Base-by-base conservation (phyloP, 2,329 filamentous ascomycete species). In the Blastomyces silverae region DNA sequence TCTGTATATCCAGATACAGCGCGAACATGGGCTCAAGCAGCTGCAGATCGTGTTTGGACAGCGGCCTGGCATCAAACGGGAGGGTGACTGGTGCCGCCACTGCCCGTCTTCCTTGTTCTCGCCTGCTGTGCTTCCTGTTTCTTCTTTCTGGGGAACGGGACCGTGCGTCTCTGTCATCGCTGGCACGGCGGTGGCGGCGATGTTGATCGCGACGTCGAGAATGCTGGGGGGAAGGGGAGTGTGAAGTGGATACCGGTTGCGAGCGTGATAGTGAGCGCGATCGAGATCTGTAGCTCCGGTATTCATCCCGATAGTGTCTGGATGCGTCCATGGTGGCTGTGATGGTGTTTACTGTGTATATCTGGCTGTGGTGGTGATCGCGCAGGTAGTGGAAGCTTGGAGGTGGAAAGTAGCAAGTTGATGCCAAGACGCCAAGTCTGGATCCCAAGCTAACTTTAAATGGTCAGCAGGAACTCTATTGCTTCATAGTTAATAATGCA, bases 1-100 rank as follows among this genome's bases (percentile, higher is more conserved):
- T 97, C 76, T 97, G 93, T 44, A 96, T 84, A 70, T 92, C 89
- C 34, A 97, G 83, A 71, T 97, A 97, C 59, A 90, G 85, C 20
- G 87, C 90, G 68, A 97, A 90, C 66, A 97, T 80, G 0, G 89
- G 84, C 67, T 84, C 83, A 72, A 91, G 92, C 0, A 78, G 71
- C 1, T 79, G 76, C n/a, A 89, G 80, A 69, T 95, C 90, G 63
- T 83, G 81, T 72, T 89, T 92, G 8, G 83, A 84, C 4, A 97
- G 81, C 55, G 81, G 80, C 15, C 83, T 82, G 3, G 90, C 87
- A 62, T 83, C 80, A 71, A 86, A 88, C 0, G 92, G 92, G 11
- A 95, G 81, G 68, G 75, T 67, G 46, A 74, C 67, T 2, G 73
- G 74, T 34, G 67, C 68, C 10, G 67, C 48, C 0, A 64, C 66